Percentiles rank a stretch among this genome's conserved stretches.
Conservation (phyloP, 225 moss, liverwort and hornwort genomes). For the Marchantia paleacea region DNA sequence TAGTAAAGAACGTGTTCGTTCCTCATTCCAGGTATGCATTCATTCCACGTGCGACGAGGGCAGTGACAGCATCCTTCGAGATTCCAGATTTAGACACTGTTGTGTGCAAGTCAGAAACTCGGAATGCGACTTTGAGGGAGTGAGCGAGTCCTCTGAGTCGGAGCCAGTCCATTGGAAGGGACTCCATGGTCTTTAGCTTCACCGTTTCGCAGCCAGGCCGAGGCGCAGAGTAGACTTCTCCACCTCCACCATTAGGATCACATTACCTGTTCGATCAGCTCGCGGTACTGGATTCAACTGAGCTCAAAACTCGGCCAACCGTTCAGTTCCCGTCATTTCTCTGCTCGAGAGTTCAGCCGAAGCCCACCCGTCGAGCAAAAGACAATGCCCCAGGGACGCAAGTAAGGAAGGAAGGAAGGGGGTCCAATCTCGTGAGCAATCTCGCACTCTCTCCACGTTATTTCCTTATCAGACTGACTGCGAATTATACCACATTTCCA, state of each 20-base stretch:
- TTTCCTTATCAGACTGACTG: too few relatives aligned
- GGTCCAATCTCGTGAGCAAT: too few relatives aligned
- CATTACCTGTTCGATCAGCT: background rate
- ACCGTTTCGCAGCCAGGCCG: background rate
- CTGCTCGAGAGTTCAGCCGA: too few relatives aligned
- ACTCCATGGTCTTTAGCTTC: background rate
- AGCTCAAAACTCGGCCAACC: too few relatives aligned
- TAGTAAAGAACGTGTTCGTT: background rate
- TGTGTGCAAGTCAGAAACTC: background rate
- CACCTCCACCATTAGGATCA: background rate
- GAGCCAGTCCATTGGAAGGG: background rate
- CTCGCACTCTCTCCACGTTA: too few relatives aligned
- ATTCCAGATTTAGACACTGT: background rate
- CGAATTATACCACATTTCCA: too few relatives aligned
- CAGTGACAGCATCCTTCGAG: slow-evolving; percentile 1
- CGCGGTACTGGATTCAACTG: background rate
- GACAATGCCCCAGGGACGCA: too few relatives aligned
- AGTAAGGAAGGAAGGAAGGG: too few relatives aligned
- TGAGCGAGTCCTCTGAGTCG: too few relatives aligned
- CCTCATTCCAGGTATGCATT: background rate
- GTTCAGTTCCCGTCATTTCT: too few relatives aligned
- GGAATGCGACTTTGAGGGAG: too few relatives aligned
- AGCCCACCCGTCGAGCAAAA: too few relatives aligned
- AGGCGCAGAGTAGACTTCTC: background rate
- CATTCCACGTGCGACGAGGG: background rate